Percentiles rank a stretch among this genome's conserved stretches.
Evolutionary conservation across 1,284 basidiomycete species (phyloP).

Genomic region (Coniferiporia sulphurascens): DNA sequence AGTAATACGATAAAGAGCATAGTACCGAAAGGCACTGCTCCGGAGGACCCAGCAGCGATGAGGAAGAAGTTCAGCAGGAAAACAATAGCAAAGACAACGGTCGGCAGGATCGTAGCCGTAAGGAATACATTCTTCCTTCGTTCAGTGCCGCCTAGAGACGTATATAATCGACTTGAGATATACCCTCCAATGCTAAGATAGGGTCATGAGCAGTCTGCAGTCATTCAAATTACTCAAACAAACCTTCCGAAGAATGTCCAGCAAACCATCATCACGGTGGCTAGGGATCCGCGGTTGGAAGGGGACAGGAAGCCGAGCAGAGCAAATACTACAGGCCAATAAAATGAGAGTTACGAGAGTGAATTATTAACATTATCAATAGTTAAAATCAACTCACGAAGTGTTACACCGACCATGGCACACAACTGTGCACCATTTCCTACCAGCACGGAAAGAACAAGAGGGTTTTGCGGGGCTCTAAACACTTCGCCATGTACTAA

Average conservation of each 20-base stretch:
- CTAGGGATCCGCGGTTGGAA: conserved; percentile 90
- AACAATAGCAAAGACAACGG: conserved; percentile 77
- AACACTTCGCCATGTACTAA: conserved; percentile 96
- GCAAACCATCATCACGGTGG: conserved; percentile 94
- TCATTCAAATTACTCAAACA: conserved; percentile 22
- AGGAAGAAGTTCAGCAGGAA: conserved; percentile 88
- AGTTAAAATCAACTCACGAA: conserved; percentile 51
- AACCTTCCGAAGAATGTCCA: conserved; percentile 92
- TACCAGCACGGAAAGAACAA: conserved; percentile 80
- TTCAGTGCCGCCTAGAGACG: conserved; percentile 77
- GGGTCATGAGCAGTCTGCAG: background rate
- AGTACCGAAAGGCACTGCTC: conserved; percentile 96
- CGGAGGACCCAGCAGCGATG: conserved; percentile 81
- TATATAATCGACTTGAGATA: conserved; percentile 80
- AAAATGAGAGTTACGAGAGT: background rate
- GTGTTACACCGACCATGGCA: conserved; percentile 86
- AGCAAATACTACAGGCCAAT: conserved; percentile 72
- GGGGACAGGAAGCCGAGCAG: conserved; percentile 97
- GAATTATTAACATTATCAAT: background rate
- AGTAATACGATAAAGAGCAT: conserved; percentile 84
- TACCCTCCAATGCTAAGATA: conserved; percentile 77
- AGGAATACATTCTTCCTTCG: conserved; percentile 82
- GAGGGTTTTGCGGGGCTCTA: conserved; percentile 74
- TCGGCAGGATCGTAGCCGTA: conserved; percentile 87
- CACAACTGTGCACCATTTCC: conserved; percentile 91